Evolutionary conservation across 768 basidiomycete genomes (phyloP).

Genomic region (Leccinum rimulosum): DNA sequence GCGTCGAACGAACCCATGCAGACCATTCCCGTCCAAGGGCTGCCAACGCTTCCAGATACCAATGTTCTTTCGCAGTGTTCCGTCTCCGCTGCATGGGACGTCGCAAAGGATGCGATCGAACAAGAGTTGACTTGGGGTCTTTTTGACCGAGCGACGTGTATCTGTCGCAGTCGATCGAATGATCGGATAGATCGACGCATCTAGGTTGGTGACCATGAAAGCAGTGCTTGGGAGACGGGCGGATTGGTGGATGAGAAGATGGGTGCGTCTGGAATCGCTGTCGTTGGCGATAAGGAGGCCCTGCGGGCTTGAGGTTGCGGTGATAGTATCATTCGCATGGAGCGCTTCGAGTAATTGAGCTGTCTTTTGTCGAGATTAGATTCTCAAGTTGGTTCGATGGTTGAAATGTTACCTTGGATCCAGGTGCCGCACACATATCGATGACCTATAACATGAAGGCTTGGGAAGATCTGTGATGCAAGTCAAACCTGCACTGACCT

Average conservation of each 20-base stretch:
- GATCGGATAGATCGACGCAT: constrained; percentile 82
- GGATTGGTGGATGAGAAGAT: constrained; percentile 97
- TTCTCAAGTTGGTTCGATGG: not conserved
- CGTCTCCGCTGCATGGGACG: constrained; percentile 97
- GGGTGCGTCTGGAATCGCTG: constrained; percentile 89
- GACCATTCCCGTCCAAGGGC: constrained; percentile 82
- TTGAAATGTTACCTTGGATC: constrained; percentile 69
- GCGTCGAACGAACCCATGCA: constrained; percentile 67
- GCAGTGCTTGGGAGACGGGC: constrained; percentile 88
- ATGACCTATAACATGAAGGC: constrained; percentile 52
- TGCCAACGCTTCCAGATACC: constrained; percentile 95
- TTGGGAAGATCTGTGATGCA: not conserved
- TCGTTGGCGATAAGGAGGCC: constrained; percentile 96
- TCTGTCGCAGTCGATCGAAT: constrained; percentile 38
- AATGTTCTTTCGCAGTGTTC: constrained; percentile 91
- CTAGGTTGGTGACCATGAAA: constrained; percentile 93
- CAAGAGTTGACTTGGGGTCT: constrained; percentile 50
- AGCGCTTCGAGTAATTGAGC: constrained; percentile 95
- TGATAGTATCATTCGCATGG: constrained; percentile 71
- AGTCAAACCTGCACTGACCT: constrained; percentile 39
- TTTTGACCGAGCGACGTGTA: constrained; percentile 34
- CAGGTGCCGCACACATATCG: constrained; percentile 98
- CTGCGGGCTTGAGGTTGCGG: constrained; percentile 64
- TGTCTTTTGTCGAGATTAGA: constrained; percentile 48
- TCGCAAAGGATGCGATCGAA: constrained; percentile 96